phyloP scores from a whole-genome alignment of 2,329 filamentous ascomycete species.

The Calonectria hawksworthii region DNA sequence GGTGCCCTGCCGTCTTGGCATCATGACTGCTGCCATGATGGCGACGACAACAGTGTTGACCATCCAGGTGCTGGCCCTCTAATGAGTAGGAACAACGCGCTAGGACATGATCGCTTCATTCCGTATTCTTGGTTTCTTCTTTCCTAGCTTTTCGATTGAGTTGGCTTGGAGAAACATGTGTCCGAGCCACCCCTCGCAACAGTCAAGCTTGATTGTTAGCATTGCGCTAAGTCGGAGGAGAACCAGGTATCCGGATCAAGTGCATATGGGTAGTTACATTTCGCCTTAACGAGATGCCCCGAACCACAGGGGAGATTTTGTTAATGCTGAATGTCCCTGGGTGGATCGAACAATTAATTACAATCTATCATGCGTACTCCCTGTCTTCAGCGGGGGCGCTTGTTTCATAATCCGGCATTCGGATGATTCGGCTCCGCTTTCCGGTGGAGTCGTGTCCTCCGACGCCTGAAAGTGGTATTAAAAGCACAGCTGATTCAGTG shows the following conservation, averaged over 20 bases:
- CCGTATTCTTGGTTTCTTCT: background rate
- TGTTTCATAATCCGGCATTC: constrained; percentile 17
- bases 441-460: constrained; percentile 8
- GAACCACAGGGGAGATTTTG: background rate
- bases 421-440: constrained; percentile 20
- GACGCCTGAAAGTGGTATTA: background rate
- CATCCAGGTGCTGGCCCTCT: background rate
- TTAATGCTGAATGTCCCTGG: background rate
- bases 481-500: background rate
- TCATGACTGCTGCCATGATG: background rate
- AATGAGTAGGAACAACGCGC: background rate
- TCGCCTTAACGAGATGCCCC: background rate
- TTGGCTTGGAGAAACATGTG: background rate
- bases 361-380: background rate
- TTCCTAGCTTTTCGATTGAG: background rate
- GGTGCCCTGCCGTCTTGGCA: background rate
- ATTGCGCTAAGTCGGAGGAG: background rate
- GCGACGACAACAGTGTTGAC: background rate
- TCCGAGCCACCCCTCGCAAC: background rate
- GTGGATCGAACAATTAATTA: background rate
- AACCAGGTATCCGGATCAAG: background rate
- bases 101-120: background rate
- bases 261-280: background rate
- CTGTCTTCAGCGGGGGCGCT: background rate
- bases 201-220: background rate